Base-by-base conservation (phyloP, 768 basidiomycete species). In the Calocera cornea region DNA sequence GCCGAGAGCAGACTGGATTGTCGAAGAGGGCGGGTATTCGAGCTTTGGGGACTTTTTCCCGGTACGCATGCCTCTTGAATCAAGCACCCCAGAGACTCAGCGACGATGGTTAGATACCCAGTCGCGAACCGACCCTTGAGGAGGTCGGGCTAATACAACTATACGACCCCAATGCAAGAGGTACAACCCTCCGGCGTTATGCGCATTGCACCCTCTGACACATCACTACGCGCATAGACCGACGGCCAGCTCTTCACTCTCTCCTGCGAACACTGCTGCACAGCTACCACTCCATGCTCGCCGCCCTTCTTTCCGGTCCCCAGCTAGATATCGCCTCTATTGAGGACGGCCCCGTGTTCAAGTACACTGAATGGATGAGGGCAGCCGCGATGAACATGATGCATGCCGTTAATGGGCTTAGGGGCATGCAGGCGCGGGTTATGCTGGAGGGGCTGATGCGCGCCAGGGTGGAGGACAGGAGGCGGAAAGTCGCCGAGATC, bases 1-100 rank as follows among this genome's bases (percentile, higher is more conserved):
- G 76, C 93, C 93, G 40, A 83, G 91, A 50, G 86, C 89, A 16
- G 92, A 94, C 73, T 94, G 92, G 92, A 89, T 95, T 65, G 80
- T 90, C 1, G 89, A 93, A 71, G 90, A 91, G 69, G 87, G 88
- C 0, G 80, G 84, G 69, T 95, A 92, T 75, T 83, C 83, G 65
- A 87, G 87, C 17, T 95, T 88, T 76, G 92, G 90, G n/a, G 90
- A 94, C 75, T 82, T 82, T 72, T 95, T 90, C 89, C 88, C 88
- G 84, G 90, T 93, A 79, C 77, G 89, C 75, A 1, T n/a, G n/a
- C 38, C 16, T 38, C 67, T 17, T 3, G 66, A 64, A 36, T 71
- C 63, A 70, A 33, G 64, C 66, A 34, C 34, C 54, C 49, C 47
- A 44, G 70, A 49, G 71, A 69, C 66, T 70, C 64, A 68, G 49